phyloP scores from a whole-genome alignment of 176 grass and related monocot species.

The Miscanthus lutarioriparius region DNA sequence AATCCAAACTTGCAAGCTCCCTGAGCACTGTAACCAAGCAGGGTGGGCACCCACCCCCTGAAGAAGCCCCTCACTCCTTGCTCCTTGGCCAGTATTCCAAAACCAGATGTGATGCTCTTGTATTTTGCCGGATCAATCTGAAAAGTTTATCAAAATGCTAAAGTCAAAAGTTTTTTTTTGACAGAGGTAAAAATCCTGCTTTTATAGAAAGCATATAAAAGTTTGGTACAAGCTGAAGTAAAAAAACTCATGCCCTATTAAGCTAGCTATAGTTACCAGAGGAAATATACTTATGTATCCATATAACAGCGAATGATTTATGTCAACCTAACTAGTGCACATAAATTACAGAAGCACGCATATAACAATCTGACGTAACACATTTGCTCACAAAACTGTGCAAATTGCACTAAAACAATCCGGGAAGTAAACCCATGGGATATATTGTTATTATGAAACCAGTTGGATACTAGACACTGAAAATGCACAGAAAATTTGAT shows the following conservation, averaged over 20 bases:
- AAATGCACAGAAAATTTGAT: background rate
- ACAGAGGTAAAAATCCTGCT: background rate
- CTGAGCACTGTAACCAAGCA: constrained; percentile 71
- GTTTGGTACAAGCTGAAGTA: background rate
- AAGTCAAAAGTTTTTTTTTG: background rate
- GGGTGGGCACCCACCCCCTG: constrained; percentile 69
- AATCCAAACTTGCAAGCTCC: constrained; percentile 78
- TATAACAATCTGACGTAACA: background rate
- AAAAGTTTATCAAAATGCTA: background rate
- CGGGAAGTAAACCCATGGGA: background rate
- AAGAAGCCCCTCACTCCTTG: constrained; percentile 70
- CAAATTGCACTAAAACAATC: background rate
- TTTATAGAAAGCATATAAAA: background rate
- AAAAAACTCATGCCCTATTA: background rate
- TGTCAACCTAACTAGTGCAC: background rate
- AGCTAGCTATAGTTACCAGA: background rate
- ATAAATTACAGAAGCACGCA: background rate
- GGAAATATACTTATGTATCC: background rate
- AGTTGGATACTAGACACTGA: background rate
- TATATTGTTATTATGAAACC: background rate
- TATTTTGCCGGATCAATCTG: constrained; percentile 71
- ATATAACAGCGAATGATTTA: background rate
- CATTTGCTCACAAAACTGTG: background rate
- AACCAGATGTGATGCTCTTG: constrained; percentile 71
- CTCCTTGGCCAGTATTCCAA: constrained; percentile 63